Conservation (phyloP, 345 rosid genomes). For the Zanthoxylum bungeanum region DNA sequence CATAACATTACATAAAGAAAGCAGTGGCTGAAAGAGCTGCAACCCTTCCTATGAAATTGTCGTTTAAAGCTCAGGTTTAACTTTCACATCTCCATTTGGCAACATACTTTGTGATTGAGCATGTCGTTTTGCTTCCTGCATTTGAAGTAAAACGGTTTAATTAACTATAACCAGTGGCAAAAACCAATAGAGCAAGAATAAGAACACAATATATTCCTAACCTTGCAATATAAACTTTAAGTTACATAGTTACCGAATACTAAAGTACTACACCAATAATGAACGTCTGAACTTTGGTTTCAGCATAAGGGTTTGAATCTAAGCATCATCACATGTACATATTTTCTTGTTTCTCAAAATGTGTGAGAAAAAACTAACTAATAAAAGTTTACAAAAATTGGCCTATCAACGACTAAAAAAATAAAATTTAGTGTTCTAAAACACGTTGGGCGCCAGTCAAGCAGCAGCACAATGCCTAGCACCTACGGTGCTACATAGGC, state of each 20-base stretch:
- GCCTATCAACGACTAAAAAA: background rate
- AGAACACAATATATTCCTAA: background rate
- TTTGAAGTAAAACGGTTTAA: slow-evolving; percentile 1
- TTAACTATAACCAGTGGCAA: background rate
- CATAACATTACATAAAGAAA: background rate
- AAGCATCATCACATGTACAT: background rate
- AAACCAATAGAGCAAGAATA: background rate
- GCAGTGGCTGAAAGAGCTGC: background rate
- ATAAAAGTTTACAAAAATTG: background rate
- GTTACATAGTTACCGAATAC: background rate
- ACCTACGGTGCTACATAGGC: too few species aligned
- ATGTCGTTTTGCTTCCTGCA: slow-evolving; percentile 78
- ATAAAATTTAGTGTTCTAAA: too few species aligned
- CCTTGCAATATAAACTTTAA: background rate
- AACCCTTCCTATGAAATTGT: background rate
- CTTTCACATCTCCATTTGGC: slow-evolving; percentile 87
- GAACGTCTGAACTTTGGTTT: background rate
- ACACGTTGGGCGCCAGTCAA: too few species aligned
- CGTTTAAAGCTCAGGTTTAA: slow-evolving; percentile 56
- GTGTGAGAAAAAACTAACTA: background rate
- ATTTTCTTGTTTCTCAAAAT: background rate
- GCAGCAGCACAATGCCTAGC: too few species aligned
- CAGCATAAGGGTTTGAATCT: background rate
- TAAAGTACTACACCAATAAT: background rate
- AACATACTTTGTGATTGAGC: slow-evolving; percentile 69